These are phyloP conservation scores for Vitis riparia DNA, from an alignment of 164 flowering plant genomes.

Conservation along the genomic window DNA sequence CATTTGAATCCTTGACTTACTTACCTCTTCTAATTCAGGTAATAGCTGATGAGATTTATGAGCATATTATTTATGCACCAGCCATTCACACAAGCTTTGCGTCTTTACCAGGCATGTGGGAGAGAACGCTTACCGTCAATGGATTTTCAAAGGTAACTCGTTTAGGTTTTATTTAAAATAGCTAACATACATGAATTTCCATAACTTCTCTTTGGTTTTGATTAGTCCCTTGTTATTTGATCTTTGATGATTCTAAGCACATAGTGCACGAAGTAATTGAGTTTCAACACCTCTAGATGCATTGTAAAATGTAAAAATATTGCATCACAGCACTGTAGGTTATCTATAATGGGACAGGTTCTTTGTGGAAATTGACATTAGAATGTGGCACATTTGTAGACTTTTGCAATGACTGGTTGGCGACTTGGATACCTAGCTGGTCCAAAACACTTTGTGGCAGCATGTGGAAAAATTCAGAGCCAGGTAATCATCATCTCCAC, in stretches of 20 bases:
- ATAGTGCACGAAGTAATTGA: too few species aligned
- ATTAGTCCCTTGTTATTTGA: too few species aligned
- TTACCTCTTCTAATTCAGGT: conserved; percentile 49
- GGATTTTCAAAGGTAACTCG: conserved; percentile 85
- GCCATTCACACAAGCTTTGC: conserved; percentile 95
- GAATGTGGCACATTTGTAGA: conserved; percentile 34
- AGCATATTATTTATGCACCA: conserved; percentile 88
- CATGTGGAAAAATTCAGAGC: conserved; percentile 88
- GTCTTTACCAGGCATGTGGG: conserved; percentile 96
- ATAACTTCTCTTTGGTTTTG: too few species aligned
- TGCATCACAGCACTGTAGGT: too few species aligned
- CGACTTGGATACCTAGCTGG: conserved; percentile 97
- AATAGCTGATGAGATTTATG: conserved; percentile 91
- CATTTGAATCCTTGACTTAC: background rate
- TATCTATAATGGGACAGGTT: too few species aligned
- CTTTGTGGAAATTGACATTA: conserved; percentile 3
- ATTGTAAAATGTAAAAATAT: too few species aligned
- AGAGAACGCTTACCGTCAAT: conserved; percentile 88
- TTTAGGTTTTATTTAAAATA: too few species aligned
- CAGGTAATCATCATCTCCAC: conserved; percentile 56
- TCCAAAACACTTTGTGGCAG: conserved; percentile 87
- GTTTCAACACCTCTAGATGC: too few species aligned
- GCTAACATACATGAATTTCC: too few species aligned
- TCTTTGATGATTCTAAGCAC: too few species aligned
- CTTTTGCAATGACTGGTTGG: conserved; percentile 99